Evolutionary conservation across 1,284 basidiomycete genomes (phyloP), one percentile per base, ranked within the genome.

Genomic region (Blastosporella zonata): DNA sequence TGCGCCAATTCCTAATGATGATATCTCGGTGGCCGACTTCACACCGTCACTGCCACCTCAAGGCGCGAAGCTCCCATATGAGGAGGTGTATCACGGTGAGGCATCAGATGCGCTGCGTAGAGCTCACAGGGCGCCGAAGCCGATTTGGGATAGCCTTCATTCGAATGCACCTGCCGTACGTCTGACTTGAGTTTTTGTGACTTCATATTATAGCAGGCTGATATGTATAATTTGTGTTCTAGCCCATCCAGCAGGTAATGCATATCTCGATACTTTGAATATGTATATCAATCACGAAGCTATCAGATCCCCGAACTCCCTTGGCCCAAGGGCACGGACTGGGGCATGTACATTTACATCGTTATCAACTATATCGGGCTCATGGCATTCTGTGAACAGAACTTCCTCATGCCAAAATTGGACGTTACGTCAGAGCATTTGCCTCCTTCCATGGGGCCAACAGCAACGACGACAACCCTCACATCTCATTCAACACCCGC

Each of bases 401-500:
- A n/a, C 53, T 67, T 10, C 62, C 65, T 6, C 64, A 66, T 23
- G 48, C 50, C 4, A 61, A 60, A 13, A 47, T 67, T 3, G 55
- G 53, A 22, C 56, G 61, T 15, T 67, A 67, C 45, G 38, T 68
- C n/a, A 60, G 60, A 9, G 59, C 62, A 33, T 70, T 74, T 61
- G 65, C 71, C 22, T 67, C 68, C 43, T 71, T 62, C 56, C 70
- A 70, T 39, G 64, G 67, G 7, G 47, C 72, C 20, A 74, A 75
- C 48, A 67, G 62, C 47, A 72, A 73, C 46, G 73, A 75, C 47
- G 58, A 61, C 5, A 73, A 66, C 47, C 62, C 66, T 0, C 53
- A 70, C n/a, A 59, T 68, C 1, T 66, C 64, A 0, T 78, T 72
- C 59, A 72, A 74, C 55, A 79, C 78, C 0, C 70, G 77, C 0